Conservation (phyloP, 495 filamentous ascomycete genomes). For the Podospora sp. region DNA sequence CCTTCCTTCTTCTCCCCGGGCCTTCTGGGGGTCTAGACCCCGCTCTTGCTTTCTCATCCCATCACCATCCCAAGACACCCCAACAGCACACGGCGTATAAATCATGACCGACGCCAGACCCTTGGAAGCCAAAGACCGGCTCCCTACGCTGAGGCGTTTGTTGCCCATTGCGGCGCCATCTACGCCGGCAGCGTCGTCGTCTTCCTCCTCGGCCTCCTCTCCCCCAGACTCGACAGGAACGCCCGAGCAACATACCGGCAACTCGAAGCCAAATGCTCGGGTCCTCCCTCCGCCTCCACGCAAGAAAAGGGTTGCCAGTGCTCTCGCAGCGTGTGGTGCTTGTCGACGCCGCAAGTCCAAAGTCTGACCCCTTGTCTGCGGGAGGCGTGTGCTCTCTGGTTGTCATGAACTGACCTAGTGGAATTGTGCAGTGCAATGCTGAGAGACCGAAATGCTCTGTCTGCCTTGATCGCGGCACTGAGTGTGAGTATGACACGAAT, state of each 20-base stretch:
- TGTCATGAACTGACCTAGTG: conserved; percentile 13
- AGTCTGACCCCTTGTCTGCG: conserved; percentile 33
- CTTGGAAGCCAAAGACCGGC: conserved; percentile 6
- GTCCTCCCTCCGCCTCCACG: conserved; percentile 8
- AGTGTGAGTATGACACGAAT: conserved; percentile 44
- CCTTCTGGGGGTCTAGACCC: background rate
- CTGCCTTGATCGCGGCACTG: conserved; percentile 38
- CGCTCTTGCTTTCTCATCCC: background rate
- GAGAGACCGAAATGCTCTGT: conserved; percentile 40
- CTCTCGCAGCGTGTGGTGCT: conserved; percentile 54
- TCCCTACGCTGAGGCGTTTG: conserved; percentile 21
- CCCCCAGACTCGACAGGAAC: background rate
- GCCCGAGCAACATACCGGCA: background rate
- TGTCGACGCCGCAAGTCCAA: conserved; percentile 60
- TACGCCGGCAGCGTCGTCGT: background rate
- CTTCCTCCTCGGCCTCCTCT: conserved; percentile 7
- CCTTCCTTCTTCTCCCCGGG: background rate
- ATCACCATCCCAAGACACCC: background rate
- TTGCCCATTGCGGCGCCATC: conserved; percentile 17
- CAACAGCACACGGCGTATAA: background rate
- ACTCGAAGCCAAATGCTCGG: background rate
- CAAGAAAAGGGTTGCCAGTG: conserved; percentile 46
- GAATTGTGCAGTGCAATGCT: conserved; percentile 39
- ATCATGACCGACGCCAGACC: conserved; percentile 7
- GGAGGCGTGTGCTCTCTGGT: too few species aligned